Percentiles rank a stretch among this genome's conserved stretches.
These are phyloP conservation scores for Umbilicus rupestris DNA, from an alignment of 164 flowering plant genomes.

Conservation along the genomic window DNA sequence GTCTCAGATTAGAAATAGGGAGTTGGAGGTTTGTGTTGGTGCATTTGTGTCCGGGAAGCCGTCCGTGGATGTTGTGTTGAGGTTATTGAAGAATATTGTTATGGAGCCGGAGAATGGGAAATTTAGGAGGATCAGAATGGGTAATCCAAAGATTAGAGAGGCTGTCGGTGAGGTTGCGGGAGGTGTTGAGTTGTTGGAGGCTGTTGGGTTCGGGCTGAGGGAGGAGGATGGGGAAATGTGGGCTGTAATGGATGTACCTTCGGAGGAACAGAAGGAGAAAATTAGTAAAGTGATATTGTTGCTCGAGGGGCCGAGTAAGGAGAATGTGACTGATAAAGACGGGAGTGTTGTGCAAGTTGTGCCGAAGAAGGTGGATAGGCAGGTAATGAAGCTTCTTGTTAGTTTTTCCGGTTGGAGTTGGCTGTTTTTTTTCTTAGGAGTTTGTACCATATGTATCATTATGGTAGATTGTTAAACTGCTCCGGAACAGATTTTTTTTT, in stretches of 20 bases:
- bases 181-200: conserved; percentile 73
- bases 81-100: conserved; percentile 54
- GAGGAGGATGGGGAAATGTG: conserved; percentile 83
- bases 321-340: conserved; percentile 13
- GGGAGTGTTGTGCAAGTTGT: conserved; percentile 24
- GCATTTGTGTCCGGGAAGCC: conserved; percentile 59
- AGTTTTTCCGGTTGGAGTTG: too few species aligned
- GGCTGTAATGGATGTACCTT: conserved; percentile 69
- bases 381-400: conserved; percentile 33
- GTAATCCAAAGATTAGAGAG: conserved; percentile 81
- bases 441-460: too few species aligned
- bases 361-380: conserved; percentile 59
- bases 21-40: conserved; percentile 35
- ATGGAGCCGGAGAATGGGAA: conserved; percentile 71
- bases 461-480: too few species aligned
- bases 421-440: too few species aligned
- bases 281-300: conserved; percentile 39
- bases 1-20: conserved; percentile 12
- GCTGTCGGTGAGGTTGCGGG: conserved; percentile 65
- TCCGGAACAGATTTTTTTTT: too few species aligned
- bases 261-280: conserved; percentile 23
- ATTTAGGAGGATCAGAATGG: conserved; percentile 73
- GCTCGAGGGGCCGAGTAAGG: conserved; percentile 32
- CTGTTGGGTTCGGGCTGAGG: conserved; percentile 59
- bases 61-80: conserved; percentile 54